Conservation (phyloP, 2,329 filamentous ascomycete genomes). For the Microdochium trichocladiopsis region DNA sequence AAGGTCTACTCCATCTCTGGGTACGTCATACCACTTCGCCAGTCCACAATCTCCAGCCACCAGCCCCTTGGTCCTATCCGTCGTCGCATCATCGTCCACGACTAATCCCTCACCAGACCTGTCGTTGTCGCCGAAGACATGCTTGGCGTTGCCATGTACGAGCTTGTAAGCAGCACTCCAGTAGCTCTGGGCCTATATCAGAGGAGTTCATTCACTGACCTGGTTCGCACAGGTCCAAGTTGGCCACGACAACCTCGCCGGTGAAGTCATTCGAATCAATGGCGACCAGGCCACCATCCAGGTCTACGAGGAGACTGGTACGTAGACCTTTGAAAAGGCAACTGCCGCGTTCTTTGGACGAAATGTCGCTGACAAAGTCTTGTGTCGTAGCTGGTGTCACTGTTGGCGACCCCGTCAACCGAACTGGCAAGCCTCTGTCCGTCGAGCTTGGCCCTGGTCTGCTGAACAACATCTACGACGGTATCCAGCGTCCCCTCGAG, state of each 20-base stretch:
- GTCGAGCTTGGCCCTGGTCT: constrained; percentile 95
- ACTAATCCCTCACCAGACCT: constrained; percentile 49
- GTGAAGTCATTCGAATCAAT: constrained; percentile 97
- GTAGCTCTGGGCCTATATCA: not conserved
- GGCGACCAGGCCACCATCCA: constrained; percentile 94
- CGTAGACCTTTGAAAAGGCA: constrained; percentile 15
- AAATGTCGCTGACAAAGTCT: no score
- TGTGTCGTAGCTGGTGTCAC: constrained; percentile 75
- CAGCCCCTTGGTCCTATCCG: not conserved
- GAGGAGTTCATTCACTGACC: constrained; percentile 5
- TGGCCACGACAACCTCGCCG: constrained; percentile 83
- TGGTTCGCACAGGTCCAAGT: constrained; percentile 64
- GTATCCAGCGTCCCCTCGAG: constrained; percentile 91
- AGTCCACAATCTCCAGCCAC: not conserved
- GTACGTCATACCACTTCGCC: constrained; percentile 30
- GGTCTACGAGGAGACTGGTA: constrained; percentile 98
- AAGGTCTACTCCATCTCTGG: constrained; percentile 58
- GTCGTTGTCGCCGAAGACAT: constrained; percentile 97
- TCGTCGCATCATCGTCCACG: constrained; percentile 5
- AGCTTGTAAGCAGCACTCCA: constrained; percentile 60
- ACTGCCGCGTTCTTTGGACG: no score
- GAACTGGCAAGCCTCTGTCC: constrained; percentile 92
- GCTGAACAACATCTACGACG: constrained; percentile 99
- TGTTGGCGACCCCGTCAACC: constrained; percentile 84
- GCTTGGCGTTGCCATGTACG: constrained; percentile 99